Base-by-base conservation (phyloP, 2,329 filamentous ascomycete species). In the Ophiostoma tasmaniense region DNA sequence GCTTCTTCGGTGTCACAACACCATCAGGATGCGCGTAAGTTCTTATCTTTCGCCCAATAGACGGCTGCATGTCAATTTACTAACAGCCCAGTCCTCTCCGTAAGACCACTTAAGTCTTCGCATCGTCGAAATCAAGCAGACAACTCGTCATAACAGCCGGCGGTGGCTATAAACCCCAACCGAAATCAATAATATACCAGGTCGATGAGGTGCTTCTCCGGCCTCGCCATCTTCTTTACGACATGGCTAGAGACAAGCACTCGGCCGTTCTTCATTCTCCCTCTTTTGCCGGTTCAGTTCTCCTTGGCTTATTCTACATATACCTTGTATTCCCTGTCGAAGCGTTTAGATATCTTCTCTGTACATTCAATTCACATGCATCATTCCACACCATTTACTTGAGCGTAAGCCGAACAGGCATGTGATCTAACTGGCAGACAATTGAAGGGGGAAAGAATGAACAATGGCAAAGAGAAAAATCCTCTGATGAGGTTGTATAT, bases 11-110 rank as follows among this genome's bases (percentile, higher is more conserved):
- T 42, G 83, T 84, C 22, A 80, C 81, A 5, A 87, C 85, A 39
- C 84, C 85, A 4, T 77, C 80, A 68, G 85, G 85, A 42, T 87
- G 85, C 82, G 85, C 79, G 85, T 87, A 75, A 73, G 84, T n/a
- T 50, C 4, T 20, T 79, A 0, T 39, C n/a, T 66, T 42, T 42
- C 13, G 39, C 17, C 39, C 17, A 3, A 42, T 42, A 14, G 39
- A 42, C 17, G 39, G 39, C 13, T 0, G 13, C 33, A 33, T 8
- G 33, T 8, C 33, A 33, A 8, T 33, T 33, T 33, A 33, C 33
- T 33, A 33, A 33, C 33, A 33, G 8, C 33, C 33, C 39, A 70
- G 67, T 6, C 70, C 69, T 1, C 42, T 71, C 20, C 70, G 70
- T 8, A 64, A 64, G 33, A 11, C 30, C 13, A 30, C 50, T 1